A percentile compares a stretch with the other conserved stretches of the same genome.
These are phyloP conservation scores for Xylaria longipes DNA, from an alignment of 495 filamentous ascomycete species.

Conservation along the genomic window DNA sequence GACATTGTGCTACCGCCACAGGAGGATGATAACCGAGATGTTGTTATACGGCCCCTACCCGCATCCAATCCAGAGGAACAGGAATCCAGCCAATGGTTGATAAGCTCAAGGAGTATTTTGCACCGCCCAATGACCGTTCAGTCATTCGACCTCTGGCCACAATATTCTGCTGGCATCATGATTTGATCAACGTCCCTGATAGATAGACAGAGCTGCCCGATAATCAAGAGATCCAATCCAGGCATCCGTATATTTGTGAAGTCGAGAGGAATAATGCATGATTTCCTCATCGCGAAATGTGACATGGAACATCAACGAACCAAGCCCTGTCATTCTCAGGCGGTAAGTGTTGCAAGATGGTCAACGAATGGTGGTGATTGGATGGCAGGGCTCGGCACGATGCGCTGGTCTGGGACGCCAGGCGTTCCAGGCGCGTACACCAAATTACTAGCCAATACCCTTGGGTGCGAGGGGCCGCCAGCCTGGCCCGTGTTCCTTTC, in stretches of 20 bases:
- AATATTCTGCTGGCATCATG: slow-evolving; percentile 16
- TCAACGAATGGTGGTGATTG: slow-evolving; percentile 45
- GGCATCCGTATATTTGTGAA: slow-evolving; percentile 10
- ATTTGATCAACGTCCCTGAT: slow-evolving; percentile 17
- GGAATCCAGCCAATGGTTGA: not conserved
- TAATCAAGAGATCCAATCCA: not conserved
- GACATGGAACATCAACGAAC: slow-evolving; percentile 46
- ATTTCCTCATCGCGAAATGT: slow-evolving; percentile 38
- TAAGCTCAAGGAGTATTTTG: slow-evolving; percentile 10
- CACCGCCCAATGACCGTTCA: not conserved
- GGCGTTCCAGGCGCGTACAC: slow-evolving; percentile 53
- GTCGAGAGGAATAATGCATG: slow-evolving; percentile 34
- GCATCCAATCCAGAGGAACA: slow-evolving; percentile 9
- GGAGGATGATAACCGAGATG: slow-evolving; percentile 18
- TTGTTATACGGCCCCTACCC: slow-evolving; percentile 9
- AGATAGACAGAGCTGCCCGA: slow-evolving; percentile 14
- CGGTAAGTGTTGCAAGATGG: slow-evolving; percentile 50
- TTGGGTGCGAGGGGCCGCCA: not conserved
- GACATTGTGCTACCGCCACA: slow-evolving; percentile 22
- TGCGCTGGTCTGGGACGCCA: slow-evolving; percentile 44
- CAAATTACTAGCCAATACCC: slow-evolving; percentile 22
- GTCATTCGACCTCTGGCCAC: slow-evolving; percentile 21
- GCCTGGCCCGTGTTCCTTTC: not conserved
- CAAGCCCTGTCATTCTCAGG: slow-evolving; percentile 47
- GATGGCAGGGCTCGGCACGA: slow-evolving; percentile 37